Conservation (phyloP, 306 rosid species). For the Quillaja saponaria region DNA sequence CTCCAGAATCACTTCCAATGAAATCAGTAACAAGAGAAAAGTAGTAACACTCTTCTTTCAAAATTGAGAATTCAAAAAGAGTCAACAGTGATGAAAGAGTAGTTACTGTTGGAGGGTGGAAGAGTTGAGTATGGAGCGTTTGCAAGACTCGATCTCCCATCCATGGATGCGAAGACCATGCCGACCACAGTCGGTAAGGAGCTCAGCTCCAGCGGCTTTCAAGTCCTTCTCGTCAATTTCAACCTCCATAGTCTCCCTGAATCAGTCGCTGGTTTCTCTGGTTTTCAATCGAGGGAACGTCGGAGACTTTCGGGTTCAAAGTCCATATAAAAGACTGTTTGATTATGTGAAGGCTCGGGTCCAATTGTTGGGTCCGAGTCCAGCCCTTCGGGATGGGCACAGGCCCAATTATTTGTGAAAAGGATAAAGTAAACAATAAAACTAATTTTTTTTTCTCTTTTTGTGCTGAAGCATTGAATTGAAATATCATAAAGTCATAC, state of each 20-base stretch:
- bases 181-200: slow-evolving; percentile 60
- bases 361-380: too few relatives aligned
- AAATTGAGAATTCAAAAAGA: slow-evolving; percentile 9
- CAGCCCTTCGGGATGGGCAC: too few relatives aligned
- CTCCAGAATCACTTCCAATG: neutral
- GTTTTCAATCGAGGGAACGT: neutral
- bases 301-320: neutral
- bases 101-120: slow-evolving; percentile 53
- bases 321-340: neutral
- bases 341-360: too few relatives aligned
- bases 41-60: too few relatives aligned
- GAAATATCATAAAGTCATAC: too few relatives aligned
- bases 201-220: slow-evolving; percentile 84
- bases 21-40: neutral
- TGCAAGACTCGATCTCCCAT: slow-evolving; percentile 82
- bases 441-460: too few relatives aligned
- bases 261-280: neutral
- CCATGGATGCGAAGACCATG: slow-evolving; percentile 74
- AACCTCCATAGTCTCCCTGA: slow-evolving; percentile 51
- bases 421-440: too few relatives aligned
- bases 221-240: slow-evolving; percentile 67
- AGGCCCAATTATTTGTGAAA: too few relatives aligned
- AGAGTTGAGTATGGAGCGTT: slow-evolving; percentile 70
- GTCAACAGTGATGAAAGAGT: slow-evolving; percentile 14
- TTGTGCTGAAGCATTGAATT: too few relatives aligned